Base-by-base conservation (phyloP, 208 protist genomes). In the Trypanosoma rangeli region DNA sequence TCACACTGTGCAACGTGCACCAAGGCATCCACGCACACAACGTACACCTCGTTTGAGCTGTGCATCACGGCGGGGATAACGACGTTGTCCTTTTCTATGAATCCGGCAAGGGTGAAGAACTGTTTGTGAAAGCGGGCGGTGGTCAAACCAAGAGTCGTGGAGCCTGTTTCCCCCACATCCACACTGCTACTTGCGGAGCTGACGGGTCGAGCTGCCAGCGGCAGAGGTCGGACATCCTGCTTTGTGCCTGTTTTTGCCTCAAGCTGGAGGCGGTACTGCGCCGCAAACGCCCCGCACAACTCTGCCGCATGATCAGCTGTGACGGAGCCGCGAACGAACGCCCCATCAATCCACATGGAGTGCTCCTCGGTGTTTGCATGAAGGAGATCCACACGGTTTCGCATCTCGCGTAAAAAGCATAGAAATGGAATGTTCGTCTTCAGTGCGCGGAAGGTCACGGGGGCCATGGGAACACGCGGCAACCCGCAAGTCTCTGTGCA, bases 381-480 rank as follows among this genome's bases (percentile, higher is more conserved):
- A 33, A 83, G 46, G 39, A 82, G 13, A 1, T 49, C 57, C 24
- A 73, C 50, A 49, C 81, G 74, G 15, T 82, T 80, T 4, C 86
- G 78, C 70, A 92, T 68, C 63, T 92, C 86, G 0, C 86, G 86
- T 74, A 92, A 59, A 50, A 89, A 89, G 68, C 86, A 92, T 54
- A 92, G 62, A 59, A 89, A 86, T 3, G 86, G 86, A 52, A 92
- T 88, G 71, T 92, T 87, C 33, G 86, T 89, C 75, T 86, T 87
- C 50, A 83, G 72, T 10, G 54, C 56, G 58, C 61, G 73, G 24
- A 76, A 68, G 29, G 85, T 80, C 24, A 65, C 29, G 0, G 66
- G 46, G 15, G 61, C 56, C 58, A 85, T 61, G 9, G 73, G 44
- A 20, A 82, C 57, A 33, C 60, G 60, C 9, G 74, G 55, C 15